Base-by-base conservation (phyloP, 768 basidiomycete genomes). In the Hydnum rufescens region DNA sequence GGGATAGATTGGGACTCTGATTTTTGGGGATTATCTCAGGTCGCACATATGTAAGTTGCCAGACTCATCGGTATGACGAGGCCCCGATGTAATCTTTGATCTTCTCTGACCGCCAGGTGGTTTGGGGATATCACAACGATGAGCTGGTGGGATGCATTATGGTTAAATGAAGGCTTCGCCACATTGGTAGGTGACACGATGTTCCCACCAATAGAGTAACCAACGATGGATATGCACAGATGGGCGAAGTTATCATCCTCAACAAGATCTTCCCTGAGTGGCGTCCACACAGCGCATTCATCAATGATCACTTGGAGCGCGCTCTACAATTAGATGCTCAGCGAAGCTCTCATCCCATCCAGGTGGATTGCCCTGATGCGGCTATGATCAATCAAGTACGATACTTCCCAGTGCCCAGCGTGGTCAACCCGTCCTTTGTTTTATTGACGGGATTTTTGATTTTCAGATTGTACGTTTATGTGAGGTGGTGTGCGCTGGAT, bases 81-180 rank as follows among this genome's bases (percentile, higher is more conserved):
- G n/a, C n/a, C n/a, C n/a, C n/a, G n/a, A n/a, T 13, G 36, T 39
- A 25, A 13, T 47, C 13, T 13, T 16, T 47, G 44, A 25, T 32
- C 28, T 50, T 6, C 49, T 32, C 18, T n/a, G n/a, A n/a, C n/a
- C n/a, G 8, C 13, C 32, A 50, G 23, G 44, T 47, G 44, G 86
- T 93, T 92, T 59, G 90, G 89, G 25, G 80, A 93, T 62, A 82
- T 95, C 59, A 82, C 85, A 4, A 93, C 88, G 0, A 90, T 92
- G 88, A 76, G 76, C 60, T 88, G 86, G 85, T 89, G 85, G 84
- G 77, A 83, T 56, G 79, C 83, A 63, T 70, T 87, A 47, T 56
- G 55, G 56, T 51, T 60, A n/a, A 60, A 60, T 19, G 51, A 36
- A 77, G 82, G 86, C n/a, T 87, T 89, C 63, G 84, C 86, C 3